Base-by-base conservation (phyloP, 768 basidiomycete species). In the Boletellus emodensis region DNA sequence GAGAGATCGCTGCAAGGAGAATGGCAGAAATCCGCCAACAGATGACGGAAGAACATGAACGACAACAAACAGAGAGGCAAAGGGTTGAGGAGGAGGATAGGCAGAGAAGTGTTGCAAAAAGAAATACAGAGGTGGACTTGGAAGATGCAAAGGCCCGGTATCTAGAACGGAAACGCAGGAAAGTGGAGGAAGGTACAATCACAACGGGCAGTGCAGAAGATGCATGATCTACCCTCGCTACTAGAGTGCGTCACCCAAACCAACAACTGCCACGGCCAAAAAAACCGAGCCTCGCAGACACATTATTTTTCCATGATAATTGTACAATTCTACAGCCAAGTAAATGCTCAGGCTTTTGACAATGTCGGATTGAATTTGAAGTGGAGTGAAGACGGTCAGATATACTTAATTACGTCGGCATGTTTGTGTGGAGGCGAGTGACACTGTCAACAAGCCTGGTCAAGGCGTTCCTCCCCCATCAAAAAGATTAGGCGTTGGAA, bases 1-100 rank as follows among this genome's bases (percentile, higher is more conserved):
- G 71, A 58, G 93, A 95, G 68, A 88, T 94, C 46, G 85, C 90
- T 52, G 87, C 90, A 62, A 80, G 96, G 49, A 81, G 95, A 60
- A 74, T 80, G 17, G 76, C 80, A 49, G 87, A 96, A 65, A 80
- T 98, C 22, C 80, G 80, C 53, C 72, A 75, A 46, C 94, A 97
- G 69, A 72, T 96, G 74, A 80, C 81, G 45, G 85, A 82, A 57
- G 90, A 95, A 63, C 73, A 78, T 46, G 77, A 79, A 54, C 80
- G 85, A 53, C 58, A 81, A 36, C 72, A 73, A 52, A 64, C 72
- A 51, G 82, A 84, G 63, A 81, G 71, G 62, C 78, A 79, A 58
- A 73, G 72, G 53, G 75, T 77, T 34, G 85, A 86, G 46, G 73
- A 82, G 45, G 82, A 84, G 60, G 81, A 78, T n/a, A 74, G 77